Percentiles rank a stretch among this genome's conserved stretches.
Evolutionary conservation across 352 stramenopile species (phyloP).

Genomic region (Pythium insidiosum): DNA sequence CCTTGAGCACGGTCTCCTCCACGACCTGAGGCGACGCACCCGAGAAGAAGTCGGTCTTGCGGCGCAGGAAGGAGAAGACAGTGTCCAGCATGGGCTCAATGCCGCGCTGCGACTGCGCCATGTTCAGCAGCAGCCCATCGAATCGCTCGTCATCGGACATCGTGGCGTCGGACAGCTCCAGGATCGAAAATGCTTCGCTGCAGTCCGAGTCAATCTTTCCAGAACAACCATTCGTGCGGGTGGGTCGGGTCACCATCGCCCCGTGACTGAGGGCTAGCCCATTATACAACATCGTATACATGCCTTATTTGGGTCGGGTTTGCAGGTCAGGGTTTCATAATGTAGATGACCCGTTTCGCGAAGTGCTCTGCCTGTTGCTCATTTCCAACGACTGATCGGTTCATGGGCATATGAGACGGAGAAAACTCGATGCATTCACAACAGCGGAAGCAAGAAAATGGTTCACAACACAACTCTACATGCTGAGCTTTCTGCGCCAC

Average conservation of each 20-base stretch:
- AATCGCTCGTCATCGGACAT: slow-evolving; percentile 79
- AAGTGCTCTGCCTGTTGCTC: too few species aligned
- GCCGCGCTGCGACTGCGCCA: slow-evolving; percentile 94
- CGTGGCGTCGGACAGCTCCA: too few species aligned
- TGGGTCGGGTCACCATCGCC: too few species aligned
- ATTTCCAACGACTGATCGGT: background rate
- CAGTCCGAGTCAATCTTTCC: too few species aligned
- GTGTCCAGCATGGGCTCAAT: slow-evolving; percentile 98
- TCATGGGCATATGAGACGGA: background rate
- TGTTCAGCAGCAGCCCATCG: slow-evolving; percentile 96
- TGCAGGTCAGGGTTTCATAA: too few species aligned
- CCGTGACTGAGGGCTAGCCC: too few species aligned
- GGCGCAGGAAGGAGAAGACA: slow-evolving; percentile 97
- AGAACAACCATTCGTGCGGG: too few species aligned
- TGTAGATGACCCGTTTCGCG: too few species aligned
- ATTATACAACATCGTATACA: too few species aligned
- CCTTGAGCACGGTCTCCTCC: slow-evolving; percentile 82
- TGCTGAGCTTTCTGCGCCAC: background rate
- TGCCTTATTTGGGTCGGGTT: too few species aligned
- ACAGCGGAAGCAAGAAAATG: background rate
- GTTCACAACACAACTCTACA: background rate
- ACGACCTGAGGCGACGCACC: slow-evolving; percentile 73
- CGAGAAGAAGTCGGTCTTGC: slow-evolving; percentile 99
- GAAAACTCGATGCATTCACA: background rate
- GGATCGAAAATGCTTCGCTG: too few species aligned